Evolutionary conservation across 768 basidiomycete species (phyloP), one percentile per base, ranked within the genome.

Genomic region (Termitomyces sp.): DNA sequence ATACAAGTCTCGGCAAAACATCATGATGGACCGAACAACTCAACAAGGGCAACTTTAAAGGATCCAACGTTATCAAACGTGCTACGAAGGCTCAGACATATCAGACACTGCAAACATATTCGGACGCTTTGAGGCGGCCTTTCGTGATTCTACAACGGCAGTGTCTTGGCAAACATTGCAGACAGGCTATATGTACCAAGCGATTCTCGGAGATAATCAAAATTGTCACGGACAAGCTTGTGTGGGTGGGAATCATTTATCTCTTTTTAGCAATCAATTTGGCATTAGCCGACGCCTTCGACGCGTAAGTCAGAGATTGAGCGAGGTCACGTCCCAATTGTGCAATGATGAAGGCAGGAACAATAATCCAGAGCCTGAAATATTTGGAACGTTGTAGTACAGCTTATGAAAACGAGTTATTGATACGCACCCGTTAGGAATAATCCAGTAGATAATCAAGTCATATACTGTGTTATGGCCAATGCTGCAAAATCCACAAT

Each of bases 381-480:
- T 27, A 27, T 37, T 24, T 5, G 3, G 4, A 52, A 24, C 24
- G 42, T 41, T 15, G 58, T 51, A 34, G 54, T 12, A 27, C 39
- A 51, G 18, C 20, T 18, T 20, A 1, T 15, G 4, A n/a, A 56
- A 39, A 34, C 3, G 0, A 6, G 41, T 18, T 2, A 39, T 31
- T 31, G 37, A 5, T 5, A 64, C 87, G 53, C 64, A 90, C 90
- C 88, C 91, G 62, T 93, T 93, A 0, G 93, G 90, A 47, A 92
- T 67, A 57, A 92, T 76, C 84, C 85, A 95, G 54, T 83, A 81
- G 20, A 83, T 50, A 30, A 89, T 20, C 45, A 89, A 70, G 34
- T 79, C 77, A 47, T 66, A 61, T 24, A 74, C 57, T 12, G 76
- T 65, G 66, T 95, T 95, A 67, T 96, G 94, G 9, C 91, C 91